Base-by-base conservation (phyloP, 441 rosid genomes). In the Pelargonium fulgidum region DNA sequence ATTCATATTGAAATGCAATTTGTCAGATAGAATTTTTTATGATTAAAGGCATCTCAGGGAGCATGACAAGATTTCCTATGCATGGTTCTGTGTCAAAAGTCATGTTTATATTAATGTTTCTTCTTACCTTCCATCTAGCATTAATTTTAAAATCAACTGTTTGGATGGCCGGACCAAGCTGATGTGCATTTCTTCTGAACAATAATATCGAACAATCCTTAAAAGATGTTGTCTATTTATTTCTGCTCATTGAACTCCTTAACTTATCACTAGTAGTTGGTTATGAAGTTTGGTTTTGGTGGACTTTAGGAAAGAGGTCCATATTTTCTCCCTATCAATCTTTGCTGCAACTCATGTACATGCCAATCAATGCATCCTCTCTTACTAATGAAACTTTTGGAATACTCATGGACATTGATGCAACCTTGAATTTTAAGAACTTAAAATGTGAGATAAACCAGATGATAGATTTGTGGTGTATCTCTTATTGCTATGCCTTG, bases 331-430 rank as follows among this genome's bases (percentile, higher is more conserved):
- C 36, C 36, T 29, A 33, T 87, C 50, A 45, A 9, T 45, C 50
- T 45, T 11, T 2, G n/a, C 1, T 45, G 42, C 42, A 39, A 6
- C 42, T 45, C 50, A 45, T 45, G 13, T 45, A 45, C n/a, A 10
- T 12, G n/a, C 50, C 50, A 45, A 45, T 11, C 8, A 45, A 7
- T 45, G n/a, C 42, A 45, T 45, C 13, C 50, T 9, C 50, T 58
- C 62, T 19, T 79, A 77, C 89, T 50, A 50, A 50, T 12, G 58
- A 19, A 50, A 50, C 58, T 50, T 50, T 50, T 50, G 58, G 19
- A 50, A 47, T 47, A n/a, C 52, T 47, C 52, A 47, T 2, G 52
- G 52, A n/a, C 52, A n/a, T 47, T 47, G 52, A 47, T 47, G 52
- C 52, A 47, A 47, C 52, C 52, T 47, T 47, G 52, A 47, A 11